phyloP scores from a whole-genome alignment of 306 rosid species.

The Myrica gale region DNA sequence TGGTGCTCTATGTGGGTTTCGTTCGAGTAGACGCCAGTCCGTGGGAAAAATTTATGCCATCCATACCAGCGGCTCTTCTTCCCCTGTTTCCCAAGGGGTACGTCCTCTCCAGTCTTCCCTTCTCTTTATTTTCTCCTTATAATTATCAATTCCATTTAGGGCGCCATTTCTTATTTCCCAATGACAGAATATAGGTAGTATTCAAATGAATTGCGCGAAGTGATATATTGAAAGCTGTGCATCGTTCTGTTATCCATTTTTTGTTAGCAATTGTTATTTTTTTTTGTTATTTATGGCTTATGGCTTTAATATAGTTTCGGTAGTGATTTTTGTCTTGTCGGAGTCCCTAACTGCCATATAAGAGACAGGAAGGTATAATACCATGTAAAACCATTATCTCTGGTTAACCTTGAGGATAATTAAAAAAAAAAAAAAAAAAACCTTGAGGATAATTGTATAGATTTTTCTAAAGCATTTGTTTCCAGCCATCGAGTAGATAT shows the following conservation, averaged over 20 bases:
- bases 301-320: background rate
- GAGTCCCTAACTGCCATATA: background rate
- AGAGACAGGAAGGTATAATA: background rate
- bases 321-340: background rate
- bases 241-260: too few relatives aligned
- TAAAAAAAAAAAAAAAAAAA: too few relatives aligned
- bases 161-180: background rate
- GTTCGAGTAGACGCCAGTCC: slow-evolving; percentile 11
- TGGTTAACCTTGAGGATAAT: background rate
- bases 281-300: background rate
- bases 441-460: background rate
- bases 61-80: slow-evolving; percentile 40
- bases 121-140: background rate
- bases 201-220: too few relatives aligned
- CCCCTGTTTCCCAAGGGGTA: slow-evolving; percentile 41
- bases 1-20: slow-evolving; percentile 16
- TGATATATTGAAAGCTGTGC: too few relatives aligned
- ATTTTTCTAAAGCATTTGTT: too few relatives aligned
- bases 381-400: background rate
- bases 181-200: too few relatives aligned
- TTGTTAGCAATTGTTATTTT: too few relatives aligned
- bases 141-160: too few relatives aligned
- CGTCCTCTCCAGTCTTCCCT: slow-evolving; percentile 3
- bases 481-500: too few relatives aligned
- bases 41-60: slow-evolving; percentile 34